Evolutionary conservation across 345 rosid species (phyloP), one percentile per base, ranked within the genome.

Genomic region (Brassica carinata): DNA sequence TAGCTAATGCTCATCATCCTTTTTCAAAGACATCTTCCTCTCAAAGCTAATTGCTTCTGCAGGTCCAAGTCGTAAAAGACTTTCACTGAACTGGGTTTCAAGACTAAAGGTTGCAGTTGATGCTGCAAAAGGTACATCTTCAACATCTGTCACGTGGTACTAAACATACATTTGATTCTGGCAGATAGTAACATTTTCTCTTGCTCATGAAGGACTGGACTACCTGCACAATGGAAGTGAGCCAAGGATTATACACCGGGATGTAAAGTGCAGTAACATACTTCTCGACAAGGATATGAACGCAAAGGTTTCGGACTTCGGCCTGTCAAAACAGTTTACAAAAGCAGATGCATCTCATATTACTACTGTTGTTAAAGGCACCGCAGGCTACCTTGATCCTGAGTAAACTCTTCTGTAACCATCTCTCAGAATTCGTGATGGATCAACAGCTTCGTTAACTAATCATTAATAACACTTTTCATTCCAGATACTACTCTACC

Each of bases 301-400:
- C 71, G 97, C 94, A 3, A 81, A 81, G 65, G 77, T 81, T 71
- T 71, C 83, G 0, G 80, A 81, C 43, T 81, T 81, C 31, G 79
- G 79, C 73, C 43, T 81, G 27, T 81, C 80, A 64, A 81, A 81
- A 81, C 77, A 76, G 66, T 75, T 81, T 53, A 71, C 72, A 71
- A 81, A 85, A 77, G 85, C 91, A 71, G 94, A 91, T 67, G 97
- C 94, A 72, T 89, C 91, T 58, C 98, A 94, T 78, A 86, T 94
- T 31, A 92, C 98, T 40, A 94, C 98, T 26, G 92, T 87, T 64
- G 97, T 94, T 64, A 94, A 92, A 82, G 97, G 97, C 85, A 89
- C 98, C 13, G 97, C 97, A 2, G 98, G 98, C 61, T 94, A 94
- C 87, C 91, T 94, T 11, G 98, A 94, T 68, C 98, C 97, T 43